Evolutionary conservation across 2,329 filamentous ascomycete genomes (phyloP).

Genomic region (Lachnellula willkommii): DNA sequence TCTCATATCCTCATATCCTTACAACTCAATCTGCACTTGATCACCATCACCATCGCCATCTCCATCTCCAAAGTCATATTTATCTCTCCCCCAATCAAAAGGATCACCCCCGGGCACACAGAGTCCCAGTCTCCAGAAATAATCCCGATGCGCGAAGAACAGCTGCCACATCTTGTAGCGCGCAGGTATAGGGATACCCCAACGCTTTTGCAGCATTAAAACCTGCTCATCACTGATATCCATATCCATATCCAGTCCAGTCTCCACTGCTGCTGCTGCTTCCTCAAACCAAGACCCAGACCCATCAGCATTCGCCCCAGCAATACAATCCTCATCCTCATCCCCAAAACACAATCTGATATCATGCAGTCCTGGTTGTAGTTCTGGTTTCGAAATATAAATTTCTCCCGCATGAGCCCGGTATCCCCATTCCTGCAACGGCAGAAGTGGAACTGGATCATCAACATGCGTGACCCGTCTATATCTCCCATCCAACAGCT

Average conservation of each 20-base stretch:
- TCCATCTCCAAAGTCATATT: constrained; percentile 37
- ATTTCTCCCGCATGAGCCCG: constrained; percentile 79
- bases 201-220: constrained; percentile 20
- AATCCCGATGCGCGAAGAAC: constrained; percentile 90
- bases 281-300: constrained; percentile 8
- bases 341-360: constrained; percentile 65
- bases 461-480: constrained; percentile 76
- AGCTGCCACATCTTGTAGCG: constrained; percentile 81
- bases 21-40: background rate
- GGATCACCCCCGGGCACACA: constrained; percentile 79
- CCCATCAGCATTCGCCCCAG: constrained; percentile 37
- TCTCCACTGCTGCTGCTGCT: background rate
- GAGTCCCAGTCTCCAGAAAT: constrained; percentile 89
- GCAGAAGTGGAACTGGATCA: constrained; percentile 83
- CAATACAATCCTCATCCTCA: constrained; percentile 55
- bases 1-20: background rate
- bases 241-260: constrained; percentile 20
- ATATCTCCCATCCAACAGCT: constrained; percentile 38
- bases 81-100: constrained; percentile 56
- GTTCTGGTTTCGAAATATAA: constrained; percentile 66
- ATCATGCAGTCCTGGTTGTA: constrained; percentile 65
- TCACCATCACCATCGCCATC: background rate
- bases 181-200: constrained; percentile 32
- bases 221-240: constrained; percentile 39
- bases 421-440: constrained; percentile 82